Evolutionary conservation across 2,329 filamentous ascomycete species (phyloP), one percentile per base, ranked within the genome.

Genomic region (Aquanectria penicillioides): DNA sequence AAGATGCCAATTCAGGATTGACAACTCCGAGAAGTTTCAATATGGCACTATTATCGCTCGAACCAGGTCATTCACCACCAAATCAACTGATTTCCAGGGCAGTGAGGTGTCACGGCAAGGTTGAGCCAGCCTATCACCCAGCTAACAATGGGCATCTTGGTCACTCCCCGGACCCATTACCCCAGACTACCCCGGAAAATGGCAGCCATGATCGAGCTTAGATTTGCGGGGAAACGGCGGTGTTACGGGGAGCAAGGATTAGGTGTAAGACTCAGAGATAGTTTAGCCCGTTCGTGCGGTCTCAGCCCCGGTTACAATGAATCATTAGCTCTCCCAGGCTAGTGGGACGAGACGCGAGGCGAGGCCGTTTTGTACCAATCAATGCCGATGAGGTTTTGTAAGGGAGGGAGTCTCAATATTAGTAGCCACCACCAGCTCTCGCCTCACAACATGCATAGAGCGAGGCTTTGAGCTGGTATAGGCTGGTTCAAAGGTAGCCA

Each of bases 101-200:
- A 11, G 22, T 13, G 15, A 50, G 25, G n/a, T 13, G 46, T 40
- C 54, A 33, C 34, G 12, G 18, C n/a, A 18, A 41, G 25, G 12
- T 9, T 11, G 13, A 17, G 12, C 23, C 13, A 23, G 33, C 47
- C 43, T 34, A 15, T 12, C 23, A 22, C n/a, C 18, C 6, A 36
- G 40, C 40, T 40, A 31, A 36, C 17, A 40, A 23, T 12, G 18
- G 18, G 44, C 44, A n/a, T 22, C 17, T n/a, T 13, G 20, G 6
- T n/a, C 25, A 10, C 33, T 28, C 31, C 48, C 33, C 34, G 34
- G 29, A 23, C 48, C 46, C 40, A 29, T 53, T 59, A 59, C 47
- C 47, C 58, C 53, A 61, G 58, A 57, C 34, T 57, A 52, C 58
- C 57, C 61, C 63, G 63, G 63, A 65, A 63, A 65, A 65, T 36